Percentiles rank a stretch among this genome's conserved stretches.
phyloP scores from a whole-genome alignment of 495 filamentous ascomycete species.

The Platismatia glauca region DNA sequence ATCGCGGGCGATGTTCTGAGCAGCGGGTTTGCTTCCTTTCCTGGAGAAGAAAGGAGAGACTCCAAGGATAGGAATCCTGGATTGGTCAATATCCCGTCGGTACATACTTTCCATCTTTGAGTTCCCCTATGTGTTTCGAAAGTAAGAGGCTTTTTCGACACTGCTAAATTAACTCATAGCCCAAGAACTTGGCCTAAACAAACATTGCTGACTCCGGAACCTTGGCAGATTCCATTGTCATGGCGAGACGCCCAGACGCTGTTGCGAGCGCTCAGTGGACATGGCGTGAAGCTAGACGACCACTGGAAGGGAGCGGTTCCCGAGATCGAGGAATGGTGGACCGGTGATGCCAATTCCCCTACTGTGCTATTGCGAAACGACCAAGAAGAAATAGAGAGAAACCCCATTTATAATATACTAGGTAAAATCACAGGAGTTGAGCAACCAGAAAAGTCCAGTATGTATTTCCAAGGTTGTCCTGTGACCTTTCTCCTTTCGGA shows the following conservation, averaged over 20 bases:
- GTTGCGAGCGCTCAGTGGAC: slow-evolving; percentile 65
- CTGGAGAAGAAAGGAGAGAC: slow-evolving; percentile 51
- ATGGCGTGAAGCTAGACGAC: slow-evolving; percentile 60
- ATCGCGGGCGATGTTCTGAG: slow-evolving; percentile 81
- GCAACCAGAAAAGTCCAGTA: slow-evolving; percentile 62
- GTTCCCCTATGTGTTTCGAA: not conserved
- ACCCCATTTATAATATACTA: slow-evolving; percentile 84
- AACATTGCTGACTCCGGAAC: slow-evolving; percentile 22
- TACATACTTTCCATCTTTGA: not conserved
- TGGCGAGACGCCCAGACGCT: slow-evolving; percentile 82
- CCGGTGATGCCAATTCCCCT: slow-evolving; percentile 67
- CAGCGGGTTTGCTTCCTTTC: slow-evolving; percentile 73
- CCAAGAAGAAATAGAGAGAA: slow-evolving; percentile 72
- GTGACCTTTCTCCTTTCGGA: not conserved
- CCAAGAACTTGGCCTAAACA: not conserved
- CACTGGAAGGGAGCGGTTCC: slow-evolving; percentile 71
- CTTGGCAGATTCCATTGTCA: slow-evolving; percentile 55
- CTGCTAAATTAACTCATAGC: not conserved
- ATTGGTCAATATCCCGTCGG: slow-evolving; percentile 70
- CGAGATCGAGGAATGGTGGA: slow-evolving; percentile 68
- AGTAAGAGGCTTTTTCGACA: not conserved
- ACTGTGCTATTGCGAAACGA: slow-evolving; percentile 76
- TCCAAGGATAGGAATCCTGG: slow-evolving; percentile 61
- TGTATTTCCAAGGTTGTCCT: not conserved
- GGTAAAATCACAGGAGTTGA: slow-evolving; percentile 76